Percentiles rank a stretch among this genome's conserved stretches.
Conservation (phyloP, 148 eudicot species). For the Nepenthes mirabilis region DNA sequence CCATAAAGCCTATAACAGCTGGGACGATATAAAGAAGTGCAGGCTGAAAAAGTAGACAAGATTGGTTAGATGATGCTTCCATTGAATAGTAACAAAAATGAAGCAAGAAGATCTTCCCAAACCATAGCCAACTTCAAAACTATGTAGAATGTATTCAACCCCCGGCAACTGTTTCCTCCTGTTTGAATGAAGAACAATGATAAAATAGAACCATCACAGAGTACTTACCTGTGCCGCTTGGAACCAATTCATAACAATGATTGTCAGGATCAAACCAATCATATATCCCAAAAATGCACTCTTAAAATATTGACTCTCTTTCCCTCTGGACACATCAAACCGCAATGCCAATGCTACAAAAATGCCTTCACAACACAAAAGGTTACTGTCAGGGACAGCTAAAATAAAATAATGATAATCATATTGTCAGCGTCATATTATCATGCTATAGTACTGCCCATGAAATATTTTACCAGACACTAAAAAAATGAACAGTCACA, state of each 20-base stretch:
- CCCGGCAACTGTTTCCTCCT: background rate
- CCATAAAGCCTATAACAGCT: slow-evolving; percentile 84
- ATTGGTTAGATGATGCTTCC: background rate
- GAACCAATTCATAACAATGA: slow-evolving; percentile 97
- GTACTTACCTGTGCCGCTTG: slow-evolving; percentile 91
- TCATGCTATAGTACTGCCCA: no score
- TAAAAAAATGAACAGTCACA: no score
- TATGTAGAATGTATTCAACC: background rate
- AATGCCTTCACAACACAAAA: slow-evolving; percentile 41
- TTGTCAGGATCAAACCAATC: slow-evolving; percentile 66
- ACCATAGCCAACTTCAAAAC: no score
- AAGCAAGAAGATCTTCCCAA: no score
- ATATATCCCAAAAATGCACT: slow-evolving; percentile 84
- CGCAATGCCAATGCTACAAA: slow-evolving; percentile 98
- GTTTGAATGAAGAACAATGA: background rate
- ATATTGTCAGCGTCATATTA: background rate
- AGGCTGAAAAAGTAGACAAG: slow-evolving; percentile 48
- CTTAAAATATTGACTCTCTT: slow-evolving; percentile 66
- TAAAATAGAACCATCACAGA: background rate
- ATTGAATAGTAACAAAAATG: background rate
- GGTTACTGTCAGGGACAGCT: slow-evolving; percentile 6
- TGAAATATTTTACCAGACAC: no score
- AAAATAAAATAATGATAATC: background rate
- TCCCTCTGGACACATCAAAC: slow-evolving; percentile 91
- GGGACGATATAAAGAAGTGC: slow-evolving; percentile 95